phyloP scores from a whole-genome alignment of 805 yeast species.

The Candida quercuum region DNA sequence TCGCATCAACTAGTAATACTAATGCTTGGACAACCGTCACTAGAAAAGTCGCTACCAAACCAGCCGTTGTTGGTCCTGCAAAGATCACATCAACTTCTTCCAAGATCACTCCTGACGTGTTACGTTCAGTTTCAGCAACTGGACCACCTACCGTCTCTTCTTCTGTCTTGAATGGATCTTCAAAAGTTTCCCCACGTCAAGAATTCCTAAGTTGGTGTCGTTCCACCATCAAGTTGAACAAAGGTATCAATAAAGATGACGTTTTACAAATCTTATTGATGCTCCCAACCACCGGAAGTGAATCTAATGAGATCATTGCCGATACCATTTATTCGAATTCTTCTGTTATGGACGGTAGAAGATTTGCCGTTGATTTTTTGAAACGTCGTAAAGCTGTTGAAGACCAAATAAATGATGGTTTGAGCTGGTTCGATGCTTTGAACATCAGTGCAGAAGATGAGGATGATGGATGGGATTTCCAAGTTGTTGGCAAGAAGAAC shows the following conservation, averaged over 20 bases:
- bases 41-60: slow-evolving; percentile 10
- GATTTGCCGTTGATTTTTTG: slow-evolving; percentile 87
- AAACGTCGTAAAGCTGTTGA: slow-evolving; percentile 75
- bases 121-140: slow-evolving; percentile 33
- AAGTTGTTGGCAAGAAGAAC: slow-evolving; percentile 61
- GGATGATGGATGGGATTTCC: slow-evolving; percentile 55
- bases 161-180: slow-evolving; percentile 2
- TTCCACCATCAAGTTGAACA: slow-evolving; percentile 58
- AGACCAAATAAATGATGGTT: slow-evolving; percentile 38
- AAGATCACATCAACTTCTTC: slow-evolving; percentile 11
- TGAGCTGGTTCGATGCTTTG: slow-evolving; percentile 73
- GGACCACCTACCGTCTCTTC: slow-evolving; percentile 8
- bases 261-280: slow-evolving; percentile 75
- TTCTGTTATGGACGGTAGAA: slow-evolving; percentile 87
- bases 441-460: slow-evolving; percentile 33
- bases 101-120: slow-evolving; percentile 26
- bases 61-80: slow-evolving; percentile 5
- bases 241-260: slow-evolving; percentile 73
- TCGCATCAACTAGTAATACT: slow-evolving; percentile 12
- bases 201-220: slow-evolving; percentile 74
- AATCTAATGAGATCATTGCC: slow-evolving; percentile 79
- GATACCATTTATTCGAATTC: slow-evolving; percentile 89
- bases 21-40: slow-evolving; percentile 37
- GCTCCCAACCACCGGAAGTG: slow-evolving; percentile 62
- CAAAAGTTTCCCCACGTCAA: slow-evolving; percentile 39